Evolutionary conservation across 805 yeast genomes (phyloP).

Genomic region (Pichia membranifaciens): DNA sequence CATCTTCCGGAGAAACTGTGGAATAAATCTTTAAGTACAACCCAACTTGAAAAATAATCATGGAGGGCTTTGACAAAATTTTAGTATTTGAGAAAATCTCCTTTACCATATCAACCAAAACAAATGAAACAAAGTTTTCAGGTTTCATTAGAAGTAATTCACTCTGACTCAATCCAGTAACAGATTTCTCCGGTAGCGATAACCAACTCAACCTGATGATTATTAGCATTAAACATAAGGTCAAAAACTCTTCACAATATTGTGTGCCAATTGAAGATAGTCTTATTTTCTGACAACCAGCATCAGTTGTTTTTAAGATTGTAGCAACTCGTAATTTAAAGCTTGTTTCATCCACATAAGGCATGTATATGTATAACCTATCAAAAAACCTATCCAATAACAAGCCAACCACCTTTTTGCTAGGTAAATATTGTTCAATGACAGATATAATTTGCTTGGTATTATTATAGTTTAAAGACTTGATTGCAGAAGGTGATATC

Average conservation of each 20-base stretch:
- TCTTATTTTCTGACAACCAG: slow-evolving; percentile 27
- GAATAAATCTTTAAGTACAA: slow-evolving; percentile 51
- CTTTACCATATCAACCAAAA: slow-evolving; percentile 39
- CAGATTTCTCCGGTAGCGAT: slow-evolving; percentile 40
- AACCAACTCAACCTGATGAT: slow-evolving; percentile 51
- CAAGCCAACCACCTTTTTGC: slow-evolving; percentile 47
- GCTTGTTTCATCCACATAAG: slow-evolving; percentile 55
- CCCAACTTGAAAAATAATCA: slow-evolving; percentile 54
- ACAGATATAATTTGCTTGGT: slow-evolving; percentile 35
- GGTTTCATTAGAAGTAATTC: slow-evolving; percentile 33
- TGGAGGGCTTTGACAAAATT: slow-evolving; percentile 38
- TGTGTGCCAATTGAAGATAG: slow-evolving; percentile 29
- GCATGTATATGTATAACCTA: slow-evolving; percentile 56
- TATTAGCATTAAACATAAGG: slow-evolving; percentile 46
- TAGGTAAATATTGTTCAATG: slow-evolving; percentile 46
- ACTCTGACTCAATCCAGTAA: slow-evolving; percentile 27
- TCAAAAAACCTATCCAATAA: slow-evolving; percentile 55
- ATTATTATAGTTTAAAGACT: slow-evolving; percentile 35
- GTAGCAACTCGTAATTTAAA: slow-evolving; percentile 39
- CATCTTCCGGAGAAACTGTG: slow-evolving; percentile 53
- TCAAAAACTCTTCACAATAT: slow-evolving; percentile 40
- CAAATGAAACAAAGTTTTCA: slow-evolving; percentile 37
- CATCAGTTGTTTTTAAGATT: slow-evolving; percentile 40
- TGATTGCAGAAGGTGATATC: slow-evolving; percentile 30
- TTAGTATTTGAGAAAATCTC: slow-evolving; percentile 39